A percentile compares a stretch with the other conserved stretches of the same genome.
These are phyloP conservation scores for Plasmodium inui DNA, from an alignment of 169 alveolate species.

Conservation along the genomic window DNA sequence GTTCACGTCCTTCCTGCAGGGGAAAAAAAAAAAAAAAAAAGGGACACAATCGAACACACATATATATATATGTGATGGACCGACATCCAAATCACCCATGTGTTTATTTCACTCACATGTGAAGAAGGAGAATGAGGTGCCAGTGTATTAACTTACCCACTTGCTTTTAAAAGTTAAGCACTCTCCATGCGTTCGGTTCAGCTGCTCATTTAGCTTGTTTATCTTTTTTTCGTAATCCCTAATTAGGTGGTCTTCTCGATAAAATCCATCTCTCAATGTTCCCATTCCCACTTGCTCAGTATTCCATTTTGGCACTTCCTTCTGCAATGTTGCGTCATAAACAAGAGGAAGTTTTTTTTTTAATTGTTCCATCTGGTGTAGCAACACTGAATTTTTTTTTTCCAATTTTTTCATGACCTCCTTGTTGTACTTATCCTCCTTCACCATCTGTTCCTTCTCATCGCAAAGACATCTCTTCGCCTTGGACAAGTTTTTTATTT, in stretches of 20 bases:
- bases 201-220: constrained; percentile 19
- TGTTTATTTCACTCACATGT: not conserved
- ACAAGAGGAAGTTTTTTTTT: not conserved
- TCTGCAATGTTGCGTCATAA: constrained; percentile 6
- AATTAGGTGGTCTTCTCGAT: not conserved
- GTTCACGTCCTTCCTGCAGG: not conserved
- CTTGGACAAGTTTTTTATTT: constrained; percentile 3
- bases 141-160: constrained; percentile 21
- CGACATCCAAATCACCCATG: not conserved
- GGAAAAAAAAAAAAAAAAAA: not conserved
- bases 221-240: constrained; percentile 32
- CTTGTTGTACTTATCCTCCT: constrained; percentile 2
- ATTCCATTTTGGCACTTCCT: not conserved
- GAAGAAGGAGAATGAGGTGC: not conserved
- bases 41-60: not conserved
- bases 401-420: constrained; percentile 28
- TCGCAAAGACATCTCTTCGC: not conserved
- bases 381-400: not conserved
- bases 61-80: not conserved
- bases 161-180: constrained; percentile 10
- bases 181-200: constrained; percentile 14
- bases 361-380: constrained; percentile 26
- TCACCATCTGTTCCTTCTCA: constrained; percentile 13
- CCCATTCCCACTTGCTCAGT: not conserved
- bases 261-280: not conserved